Percentiles rank a stretch among this genome's conserved stretches.
Evolutionary conservation across 345 rosid species (phyloP).

Genomic region (Arabis alpina): DNA sequence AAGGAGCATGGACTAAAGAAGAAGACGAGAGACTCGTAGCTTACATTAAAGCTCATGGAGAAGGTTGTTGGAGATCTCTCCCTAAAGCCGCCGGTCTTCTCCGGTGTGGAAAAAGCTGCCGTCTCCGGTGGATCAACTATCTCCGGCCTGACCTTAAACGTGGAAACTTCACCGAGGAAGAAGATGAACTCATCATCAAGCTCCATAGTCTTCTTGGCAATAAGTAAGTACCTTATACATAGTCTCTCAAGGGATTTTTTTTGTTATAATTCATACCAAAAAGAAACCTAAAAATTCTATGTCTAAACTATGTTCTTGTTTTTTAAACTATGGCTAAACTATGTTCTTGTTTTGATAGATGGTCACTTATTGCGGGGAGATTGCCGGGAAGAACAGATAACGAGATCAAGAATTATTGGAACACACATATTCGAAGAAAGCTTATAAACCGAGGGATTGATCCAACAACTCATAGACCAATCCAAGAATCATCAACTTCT

Average conservation of each 20-base stretch:
- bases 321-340: neutral
- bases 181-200: constrained; percentile 72
- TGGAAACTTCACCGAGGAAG: constrained; percentile 68
- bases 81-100: constrained; percentile 76
- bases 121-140: constrained; percentile 77
- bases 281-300: no score
- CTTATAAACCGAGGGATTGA: constrained; percentile 80
- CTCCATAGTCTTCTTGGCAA: constrained; percentile 72
- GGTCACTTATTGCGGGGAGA: constrained; percentile 87
- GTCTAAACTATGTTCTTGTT: neutral
- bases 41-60: constrained; percentile 70
- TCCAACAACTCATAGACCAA: constrained; percentile 74
- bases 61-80: constrained; percentile 77
- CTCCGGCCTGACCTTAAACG: constrained; percentile 72
- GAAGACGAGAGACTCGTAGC: constrained; percentile 58
- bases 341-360: constrained; percentile 43
- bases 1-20: constrained; percentile 72
- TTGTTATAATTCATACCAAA: neutral
- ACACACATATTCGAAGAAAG: constrained; percentile 85
- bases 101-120: constrained; percentile 74
- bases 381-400: constrained; percentile 90
- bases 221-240: constrained; percentile 42
- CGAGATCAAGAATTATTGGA: constrained; percentile 90
- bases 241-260: neutral
- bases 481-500: constrained; percentile 54